Evolutionary conservation across 106 monocot species (phyloP).

Genomic region (Narthecium ossifragum): DNA sequence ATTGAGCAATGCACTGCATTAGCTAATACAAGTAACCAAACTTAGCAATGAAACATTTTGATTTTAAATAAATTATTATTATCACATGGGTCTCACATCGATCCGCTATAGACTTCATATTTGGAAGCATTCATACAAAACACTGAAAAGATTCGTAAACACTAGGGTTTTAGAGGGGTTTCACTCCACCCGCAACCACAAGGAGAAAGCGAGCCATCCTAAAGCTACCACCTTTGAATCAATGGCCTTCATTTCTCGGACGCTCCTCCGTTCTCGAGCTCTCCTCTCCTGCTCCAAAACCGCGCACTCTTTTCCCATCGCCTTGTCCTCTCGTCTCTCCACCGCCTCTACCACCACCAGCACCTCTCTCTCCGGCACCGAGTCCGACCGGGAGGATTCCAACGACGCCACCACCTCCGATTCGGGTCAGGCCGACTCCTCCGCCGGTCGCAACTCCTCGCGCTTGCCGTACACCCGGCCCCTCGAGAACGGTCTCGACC

Average conservation of each 20-base stretch:
- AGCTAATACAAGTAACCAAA: no score
- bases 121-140: no score
- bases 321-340: background rate
- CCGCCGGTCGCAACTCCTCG: slow-evolving; percentile 4
- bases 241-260: background rate
- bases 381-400: background rate
- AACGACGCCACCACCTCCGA: background rate
- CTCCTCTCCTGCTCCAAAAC: no score
- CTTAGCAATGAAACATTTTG: no score
- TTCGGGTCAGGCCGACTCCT: background rate
- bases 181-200: no score
- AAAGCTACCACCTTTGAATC: background rate
- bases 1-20: no score
- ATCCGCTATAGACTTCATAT: no score
- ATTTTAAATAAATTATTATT: no score
- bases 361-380: background rate
- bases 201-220: background rate
- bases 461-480: slow-evolving; percentile 34
- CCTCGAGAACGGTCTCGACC: slow-evolving; percentile 91
- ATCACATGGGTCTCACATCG: no score
- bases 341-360: background rate
- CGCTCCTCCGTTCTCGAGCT: background rate
- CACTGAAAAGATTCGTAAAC: no score
- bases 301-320: background rate
- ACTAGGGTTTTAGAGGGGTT: background rate